phyloP scores from a whole-genome alignment of 2,329 filamentous ascomycete species.

The Aspergillus sp. region DNA sequence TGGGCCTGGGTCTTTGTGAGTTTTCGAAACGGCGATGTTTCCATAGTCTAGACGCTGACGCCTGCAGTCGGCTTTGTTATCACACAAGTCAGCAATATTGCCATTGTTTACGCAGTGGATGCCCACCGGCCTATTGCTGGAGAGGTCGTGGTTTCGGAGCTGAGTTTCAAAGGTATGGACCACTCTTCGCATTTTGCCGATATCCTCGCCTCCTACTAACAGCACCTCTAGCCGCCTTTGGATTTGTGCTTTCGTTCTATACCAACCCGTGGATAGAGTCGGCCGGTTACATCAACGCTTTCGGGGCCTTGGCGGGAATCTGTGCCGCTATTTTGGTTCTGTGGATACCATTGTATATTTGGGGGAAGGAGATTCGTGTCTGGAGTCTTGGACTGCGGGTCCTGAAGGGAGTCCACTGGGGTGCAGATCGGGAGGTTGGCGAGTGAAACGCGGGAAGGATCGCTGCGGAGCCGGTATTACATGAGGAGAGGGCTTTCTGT shows the following conservation, averaged over 20 bases:
- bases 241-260: slow-evolving; percentile 64
- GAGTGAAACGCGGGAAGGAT: slow-evolving; percentile 41
- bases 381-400: slow-evolving; percentile 54
- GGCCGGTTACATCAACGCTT: slow-evolving; percentile 57
- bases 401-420: slow-evolving; percentile 55
- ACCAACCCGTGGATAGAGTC: slow-evolving; percentile 61
- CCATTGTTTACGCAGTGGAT: slow-evolving; percentile 63
- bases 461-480: no score
- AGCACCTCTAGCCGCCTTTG: slow-evolving; percentile 49
- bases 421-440: slow-evolving; percentile 59
- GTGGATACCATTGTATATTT: slow-evolving; percentile 55
- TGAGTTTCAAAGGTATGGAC: slow-evolving; percentile 56
- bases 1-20: slow-evolving; percentile 50
- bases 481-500: no score
- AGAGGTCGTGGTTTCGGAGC: slow-evolving; percentile 58
- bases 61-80: slow-evolving; percentile 50
- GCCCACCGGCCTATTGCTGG: slow-evolving; percentile 62
- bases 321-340: slow-evolving; percentile 47
- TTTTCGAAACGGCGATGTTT: no score
- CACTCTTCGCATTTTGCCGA: background rate
- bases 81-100: slow-evolving; percentile 60
- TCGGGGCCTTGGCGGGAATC: slow-evolving; percentile 63
- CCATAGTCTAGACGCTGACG: no score
- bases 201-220: no score
- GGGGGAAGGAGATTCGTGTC: slow-evolving; percentile 55